Percentiles rank a stretch among this genome's conserved stretches.
Conservation (phyloP, 2,329 filamentous ascomycete species). For the Pseudogymnoascus sp. region DNA sequence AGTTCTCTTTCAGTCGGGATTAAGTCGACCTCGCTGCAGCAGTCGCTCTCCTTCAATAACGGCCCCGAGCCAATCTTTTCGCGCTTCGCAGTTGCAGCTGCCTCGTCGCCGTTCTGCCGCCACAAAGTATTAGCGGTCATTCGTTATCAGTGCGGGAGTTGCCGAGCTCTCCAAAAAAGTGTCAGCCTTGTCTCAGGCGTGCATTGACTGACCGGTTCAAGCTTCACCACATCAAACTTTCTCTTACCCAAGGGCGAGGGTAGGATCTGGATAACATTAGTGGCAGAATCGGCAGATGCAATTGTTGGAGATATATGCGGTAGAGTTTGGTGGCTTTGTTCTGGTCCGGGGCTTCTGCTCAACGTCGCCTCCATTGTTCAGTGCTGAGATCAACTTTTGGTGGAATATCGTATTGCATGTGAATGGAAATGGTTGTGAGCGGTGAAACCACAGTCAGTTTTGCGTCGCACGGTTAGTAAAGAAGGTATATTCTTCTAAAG, state of each 20-base stretch:
- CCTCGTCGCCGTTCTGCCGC: background rate
- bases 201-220: background rate
- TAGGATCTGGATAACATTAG: background rate
- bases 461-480: background rate
- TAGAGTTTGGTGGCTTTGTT: background rate
- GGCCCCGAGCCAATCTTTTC: background rate
- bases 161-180: slow-evolving; percentile 5
- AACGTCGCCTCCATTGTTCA: background rate
- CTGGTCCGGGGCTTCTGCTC: background rate
- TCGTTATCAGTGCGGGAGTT: slow-evolving; percentile 8
- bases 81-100: background rate
- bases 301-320: background rate
- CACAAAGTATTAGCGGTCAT: slow-evolving; percentile 7
- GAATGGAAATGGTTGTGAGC: background rate
- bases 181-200: background rate
- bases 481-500: background rate
- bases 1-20: background rate
- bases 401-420: background rate
- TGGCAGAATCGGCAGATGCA: background rate
- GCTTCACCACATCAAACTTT: background rate
- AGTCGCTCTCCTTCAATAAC: background rate
- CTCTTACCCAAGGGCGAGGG: background rate
- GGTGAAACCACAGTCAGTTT: background rate
- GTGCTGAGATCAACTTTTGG: background rate
- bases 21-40: background rate